Evolutionary conservation across 495 filamentous ascomycete genomes (phyloP), one percentile per base, ranked within the genome.

Genomic region (Aspergillus hancockii): DNA sequence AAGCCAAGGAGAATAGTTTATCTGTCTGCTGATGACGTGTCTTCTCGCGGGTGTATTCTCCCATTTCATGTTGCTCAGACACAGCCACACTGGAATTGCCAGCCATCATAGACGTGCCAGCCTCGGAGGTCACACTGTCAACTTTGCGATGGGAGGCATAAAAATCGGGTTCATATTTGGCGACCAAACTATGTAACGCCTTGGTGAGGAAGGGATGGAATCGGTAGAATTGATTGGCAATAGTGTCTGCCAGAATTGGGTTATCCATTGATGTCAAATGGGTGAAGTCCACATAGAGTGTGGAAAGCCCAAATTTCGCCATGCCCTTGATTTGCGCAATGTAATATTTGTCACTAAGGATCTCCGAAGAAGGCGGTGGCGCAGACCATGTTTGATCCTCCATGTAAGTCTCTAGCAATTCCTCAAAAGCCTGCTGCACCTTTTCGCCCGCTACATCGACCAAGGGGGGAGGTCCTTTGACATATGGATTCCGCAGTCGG

Each of bases 1-100:
- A 97, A 13, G 95, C 95, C 28, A 98, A 80, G 16, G 92, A 83
- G 68, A 99, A 99, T 16, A 98, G 75, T 74, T 96, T 97, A 72
- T 99, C 94, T 7, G 95, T 97, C 73, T 96, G 91, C 68, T 96
- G 94, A 70, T 96, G 91, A n/a, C 84, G 84, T 22, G 89, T 94
- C 77, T 90, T 91, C 49, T 72, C 64, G 22, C 68, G 71, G 16
- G 74, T 71, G 14, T 65, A 58, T 34, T 63, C 62, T 18, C 72
- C 72, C 54, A 76, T 47, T 21, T 76, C 69, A 0, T 69, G 68
- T 46, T 74, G 71, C 28, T 92, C 90, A 5, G 82, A 82, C 56
- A 91, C 85, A 68, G 81, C 90, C 46, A 77, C 78, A 30, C 60
- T 61, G 49, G 65, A 62, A 21, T 83, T 82, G 61, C 84, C 88